Base-by-base conservation (phyloP, 441 rosid species). In the Euphorbia schlechtendalii region DNA sequence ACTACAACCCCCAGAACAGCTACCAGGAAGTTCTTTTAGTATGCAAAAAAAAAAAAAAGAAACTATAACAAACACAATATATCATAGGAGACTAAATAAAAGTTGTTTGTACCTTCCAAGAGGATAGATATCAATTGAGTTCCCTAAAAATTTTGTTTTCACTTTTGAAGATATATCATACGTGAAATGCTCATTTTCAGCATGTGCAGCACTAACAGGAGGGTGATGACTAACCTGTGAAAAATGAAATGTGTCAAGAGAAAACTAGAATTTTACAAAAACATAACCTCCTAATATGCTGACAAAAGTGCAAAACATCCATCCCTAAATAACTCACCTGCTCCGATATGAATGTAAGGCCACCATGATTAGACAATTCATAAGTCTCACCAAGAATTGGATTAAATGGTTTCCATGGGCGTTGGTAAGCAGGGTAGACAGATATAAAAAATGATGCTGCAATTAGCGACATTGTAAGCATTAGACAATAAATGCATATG, bases 351-450 rank as follows among this genome's bases (percentile, higher is more conserved):
- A 95, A 92, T 67, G 85, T 78, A 24, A 95, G 68, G 57, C 92
- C 91, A 51, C 81, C 86, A 72, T 86, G 85, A 77, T 89, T 89
- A 27, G 72, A 77, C 96, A 92, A 70, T 73, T 95, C 98, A 70
- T 81, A 95, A 68, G 98, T 95, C 83, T 95, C 98, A 2, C 97
- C 99, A 18, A 92, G 95, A 75, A 95, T 88, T 55, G 98, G 99
- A 80, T 95, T 91, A 71, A 95, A 91, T 3, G 97, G 99, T 78
- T 91, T 91, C 98, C 99, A 95, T 17, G 96, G 79, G 59, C 99
- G 87, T 79, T 84, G 85, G 58, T 43, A 79, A 22, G 91, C 98
- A 79, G 76, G 83, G 75, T 91, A 94, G 67, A 94, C 86, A 38
- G 98, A 87, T 69, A 91, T 85, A 69, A 85, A 86, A 90, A 96